Base-by-base conservation (phyloP, 257 asterid genomes). In the Hygrophila difformis region DNA sequence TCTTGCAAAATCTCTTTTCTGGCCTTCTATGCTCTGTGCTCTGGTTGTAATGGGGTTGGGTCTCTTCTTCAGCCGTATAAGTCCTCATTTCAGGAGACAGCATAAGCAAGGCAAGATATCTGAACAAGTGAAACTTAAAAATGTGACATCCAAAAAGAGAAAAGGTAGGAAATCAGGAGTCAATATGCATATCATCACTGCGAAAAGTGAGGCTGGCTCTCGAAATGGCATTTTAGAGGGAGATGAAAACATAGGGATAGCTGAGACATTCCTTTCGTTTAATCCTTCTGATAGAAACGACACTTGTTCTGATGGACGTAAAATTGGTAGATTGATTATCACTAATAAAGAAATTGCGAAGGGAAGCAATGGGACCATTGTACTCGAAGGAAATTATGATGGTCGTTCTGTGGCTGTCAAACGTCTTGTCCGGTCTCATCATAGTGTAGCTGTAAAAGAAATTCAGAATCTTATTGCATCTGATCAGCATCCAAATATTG, bases 331-430 rank as follows among this genome's bases (percentile, higher is more conserved):
- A 63, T 28, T 87, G 62, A 57, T 72, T 29, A 73, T 77, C 22
- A 69, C 78, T 15, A 63, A 64, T 40, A 77, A 62, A 57, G 93
- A 77, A 71, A 83, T 83, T 2, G 97, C 97, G 0, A 87, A 73
- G 61, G 97, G 97, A 41, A 87, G 97, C 73, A 87, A 87, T 44
- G 97, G 97, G 15, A 87, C 97, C 1, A 61, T 87, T 58, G 85
- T 87, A 3, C 91, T 87, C 12, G 93, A 83, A 67, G 97, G 97
- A 53, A 61, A 62, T 35, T 87, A 79, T 20, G 93, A 83, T 45
- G 97, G 97, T 1, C 94, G 94, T 31, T 73, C 70, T 0, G 97
- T 87, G 55, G 97, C 97, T 38, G 85, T 83, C 41, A 87, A 87
- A 55, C 94, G 97, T 45, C 93, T 87, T 42, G 87, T 87, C 41